Percentiles rank a stretch among this genome's conserved stretches.
Conservation (phyloP, 2,329 filamentous ascomycete species). For the Diaporthe citrichinensis region DNA sequence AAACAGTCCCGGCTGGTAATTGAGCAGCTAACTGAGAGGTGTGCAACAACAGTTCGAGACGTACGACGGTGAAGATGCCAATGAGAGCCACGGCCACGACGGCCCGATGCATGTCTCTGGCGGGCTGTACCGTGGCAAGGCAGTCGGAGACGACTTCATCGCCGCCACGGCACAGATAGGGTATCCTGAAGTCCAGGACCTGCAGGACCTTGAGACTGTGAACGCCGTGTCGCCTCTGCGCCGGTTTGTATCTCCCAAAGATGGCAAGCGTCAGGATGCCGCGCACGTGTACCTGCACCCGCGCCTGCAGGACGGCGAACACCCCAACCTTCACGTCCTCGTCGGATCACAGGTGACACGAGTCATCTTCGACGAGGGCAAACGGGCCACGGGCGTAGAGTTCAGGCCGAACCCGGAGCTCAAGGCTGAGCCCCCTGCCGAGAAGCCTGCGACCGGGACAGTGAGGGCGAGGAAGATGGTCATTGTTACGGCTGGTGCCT, state of each 20-base stretch:
- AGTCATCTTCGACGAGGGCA: not conserved
- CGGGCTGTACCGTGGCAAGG: not conserved
- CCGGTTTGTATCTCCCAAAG: not conserved
- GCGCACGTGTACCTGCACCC: not conserved
- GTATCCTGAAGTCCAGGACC: not conserved
- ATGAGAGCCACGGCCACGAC: not conserved
- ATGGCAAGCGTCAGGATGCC: not conserved
- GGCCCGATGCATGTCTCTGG: constrained; percentile 1
- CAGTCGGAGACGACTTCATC: not conserved
- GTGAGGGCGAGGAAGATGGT: not conserved
- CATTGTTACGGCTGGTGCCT: not conserved
- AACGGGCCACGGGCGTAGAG: not conserved
- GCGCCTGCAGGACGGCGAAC: not conserved
- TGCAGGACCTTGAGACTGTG: not conserved
- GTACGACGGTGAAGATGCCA: not conserved
- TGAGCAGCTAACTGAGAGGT: not conserved
- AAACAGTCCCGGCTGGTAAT: not conserved
- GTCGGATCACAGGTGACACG: not conserved
- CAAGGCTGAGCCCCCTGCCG: not conserved
- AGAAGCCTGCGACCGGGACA: not conserved
- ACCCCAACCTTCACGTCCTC: not conserved
- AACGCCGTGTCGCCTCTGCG: not conserved
- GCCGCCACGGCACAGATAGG: not conserved
- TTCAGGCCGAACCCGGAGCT: not conserved
- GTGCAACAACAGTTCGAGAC: not conserved